Evolutionary conservation across 208 protist species (phyloP), one percentile per base, ranked within the genome.

Genomic region (Lotmaria passim): DNA sequence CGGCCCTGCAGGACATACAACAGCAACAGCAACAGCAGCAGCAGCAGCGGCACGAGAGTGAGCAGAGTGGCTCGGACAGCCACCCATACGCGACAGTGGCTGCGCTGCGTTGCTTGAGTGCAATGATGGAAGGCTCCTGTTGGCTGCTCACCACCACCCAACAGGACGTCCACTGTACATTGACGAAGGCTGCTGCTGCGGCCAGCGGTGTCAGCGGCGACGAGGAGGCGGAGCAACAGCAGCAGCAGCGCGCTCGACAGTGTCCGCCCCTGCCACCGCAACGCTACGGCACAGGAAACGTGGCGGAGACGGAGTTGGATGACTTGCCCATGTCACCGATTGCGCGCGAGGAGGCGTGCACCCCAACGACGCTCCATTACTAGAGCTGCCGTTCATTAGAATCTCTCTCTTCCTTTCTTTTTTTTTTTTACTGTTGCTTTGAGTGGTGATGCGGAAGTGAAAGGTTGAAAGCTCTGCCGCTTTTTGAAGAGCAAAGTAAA

Each of bases 291-390:
- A 47, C 23, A 23, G 39, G 60, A 17, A 21, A 11, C 2, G 23
- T 8, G 28, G 10, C 53, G 23, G 53, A 43, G 39, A 12, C 14
- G 31, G 53, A 61, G 3, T 28, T 65, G 8, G 55, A 70, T 15
- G 70, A 65, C 17, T 17, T 57, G 24, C 71, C 71, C 0, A 60
- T 70, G 51, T 64, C 66, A 3, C 61, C 66, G 4, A 59, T 34
- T 21, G 30, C 38, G 30, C 50, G 77, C 26, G 70, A 74, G 21
- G 77, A 82, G 43, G 70, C 77, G 33, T 82, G 77, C 41, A 82
- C 77, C 24, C 77, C 77, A 12, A 74, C 68, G 7, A 73, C 66
- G 39, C 21, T 73, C 52, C 69, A 69, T 21, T 65, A 69, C 60
- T 73, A 62, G 46, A 63, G 19, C 19, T 43, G n/a, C n/a, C n/a